Conservation (phyloP, 2,329 filamentous ascomycete genomes). For the Lojkania enalia region DNA sequence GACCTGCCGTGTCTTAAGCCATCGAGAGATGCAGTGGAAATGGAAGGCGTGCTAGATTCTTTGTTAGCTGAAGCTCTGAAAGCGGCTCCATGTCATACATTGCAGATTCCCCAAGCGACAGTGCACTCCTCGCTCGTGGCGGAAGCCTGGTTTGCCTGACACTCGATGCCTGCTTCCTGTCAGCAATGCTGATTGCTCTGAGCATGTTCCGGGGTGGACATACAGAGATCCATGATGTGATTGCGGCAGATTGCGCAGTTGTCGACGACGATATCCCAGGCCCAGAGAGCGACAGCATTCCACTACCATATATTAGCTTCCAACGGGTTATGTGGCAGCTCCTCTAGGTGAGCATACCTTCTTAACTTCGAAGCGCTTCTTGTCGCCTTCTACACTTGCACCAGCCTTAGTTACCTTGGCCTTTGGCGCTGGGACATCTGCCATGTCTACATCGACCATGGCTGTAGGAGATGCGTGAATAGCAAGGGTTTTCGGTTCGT, state of each 20-base stretch:
- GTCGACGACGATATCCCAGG: conserved; percentile 99
- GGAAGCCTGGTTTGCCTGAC: conserved; percentile 96
- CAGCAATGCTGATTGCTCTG: conserved; percentile 16
- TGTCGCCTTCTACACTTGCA: conserved; percentile 63
- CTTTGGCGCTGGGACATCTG: conserved; percentile 69
- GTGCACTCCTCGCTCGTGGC: conserved; percentile 98
- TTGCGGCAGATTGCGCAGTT: conserved; percentile 99
- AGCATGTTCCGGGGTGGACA: conserved; percentile 27
- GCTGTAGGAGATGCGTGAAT: conserved; percentile 24
- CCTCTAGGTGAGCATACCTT: conserved; percentile 65
- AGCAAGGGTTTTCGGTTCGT: conserved; percentile 26
- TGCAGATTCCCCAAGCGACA: conserved; percentile 98
- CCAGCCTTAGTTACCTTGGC: conserved; percentile 56
- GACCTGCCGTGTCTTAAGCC: conserved; percentile 98
- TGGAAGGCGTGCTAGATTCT: conserved; percentile 89
- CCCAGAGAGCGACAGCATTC: conserved; percentile 98
- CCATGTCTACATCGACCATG: conserved; percentile 98
- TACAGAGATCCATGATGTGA: conserved; percentile 99
- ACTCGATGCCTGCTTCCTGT: conserved; percentile 76
- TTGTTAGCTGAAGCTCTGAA: conserved; percentile 39
- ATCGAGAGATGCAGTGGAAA: conserved; percentile 98
- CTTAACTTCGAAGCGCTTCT: conserved; percentile 98
- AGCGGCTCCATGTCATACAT: conserved; percentile 57
- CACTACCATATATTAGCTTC: conserved; percentile 63
- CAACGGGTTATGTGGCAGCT: conserved; percentile 2